These are phyloP conservation scores for Globisporangium okanoganense DNA, from an alignment of 352 stramenopile species.

Conservation along the genomic window DNA sequence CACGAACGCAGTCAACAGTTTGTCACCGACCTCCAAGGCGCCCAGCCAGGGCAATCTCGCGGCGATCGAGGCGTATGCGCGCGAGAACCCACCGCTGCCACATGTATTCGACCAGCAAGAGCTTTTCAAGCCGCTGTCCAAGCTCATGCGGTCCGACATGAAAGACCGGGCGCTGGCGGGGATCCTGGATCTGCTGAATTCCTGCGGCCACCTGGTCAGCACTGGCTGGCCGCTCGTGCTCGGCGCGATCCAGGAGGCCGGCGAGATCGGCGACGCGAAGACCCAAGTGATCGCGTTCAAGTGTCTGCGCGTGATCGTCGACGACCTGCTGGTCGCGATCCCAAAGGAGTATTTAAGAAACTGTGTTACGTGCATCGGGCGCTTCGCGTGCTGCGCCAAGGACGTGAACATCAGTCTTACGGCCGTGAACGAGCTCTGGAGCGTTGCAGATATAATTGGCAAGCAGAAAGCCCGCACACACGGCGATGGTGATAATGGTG, in stretches of 20 bases:
- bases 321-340: conserved; percentile 93
- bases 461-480: conserved; percentile 39
- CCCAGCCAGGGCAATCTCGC: conserved; percentile 41
- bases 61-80: conserved; percentile 36
- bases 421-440: conserved; percentile 96
- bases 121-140: conserved; percentile 54
- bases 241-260: conserved; percentile 58
- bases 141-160: conserved; percentile 66
- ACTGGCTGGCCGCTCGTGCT: conserved; percentile 70
- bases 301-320: conserved; percentile 95
- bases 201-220: conserved; percentile 68
- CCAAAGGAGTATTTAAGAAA: conserved; percentile 58
- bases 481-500: neutral
- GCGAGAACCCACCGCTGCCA: conserved; percentile 23
- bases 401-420: conserved; percentile 98
- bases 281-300: conserved; percentile 92
- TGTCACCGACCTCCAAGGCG: conserved; percentile 42
- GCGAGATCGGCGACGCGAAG: conserved; percentile 61
- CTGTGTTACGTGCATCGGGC: conserved; percentile 91
- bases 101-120: conserved; percentile 73
- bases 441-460: conserved; percentile 84
- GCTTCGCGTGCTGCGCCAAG: conserved; percentile 91
- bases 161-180: conserved; percentile 68
- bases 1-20: conserved; percentile 54
- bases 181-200: conserved; percentile 76